Evolutionary conservation across 345 rosid species (phyloP), one percentile per base, ranked within the genome.

Genomic region (Salix suchowensis): DNA sequence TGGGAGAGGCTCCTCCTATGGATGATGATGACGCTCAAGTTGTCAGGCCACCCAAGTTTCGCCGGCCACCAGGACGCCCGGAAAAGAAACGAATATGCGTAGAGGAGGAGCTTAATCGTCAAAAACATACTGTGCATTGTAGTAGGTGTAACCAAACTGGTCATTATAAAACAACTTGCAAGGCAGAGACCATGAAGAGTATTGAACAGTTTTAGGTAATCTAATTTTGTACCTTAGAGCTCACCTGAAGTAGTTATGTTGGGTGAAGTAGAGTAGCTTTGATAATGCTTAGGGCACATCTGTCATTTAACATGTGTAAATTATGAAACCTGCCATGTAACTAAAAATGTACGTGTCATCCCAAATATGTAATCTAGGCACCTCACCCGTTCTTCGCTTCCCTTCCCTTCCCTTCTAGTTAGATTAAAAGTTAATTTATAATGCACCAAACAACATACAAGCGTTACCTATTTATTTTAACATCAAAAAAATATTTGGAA

Each of bases 121-220:
- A 86, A 70, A 89, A 86, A 68, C 90, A 86, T 60, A 80, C 85
- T 1, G 89, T 88, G 66, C 91, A 85, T 61, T 89, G 91, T 76
- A 85, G 89, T 65, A 78, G 82, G 24, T 86, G 91, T 67, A 84
- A 86, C 84, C 87, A 85, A 79, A 88, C 86, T 5, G 88, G 91
- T 12, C 88, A 89, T 78, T 88, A 87, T 46, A 87, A 82, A 82
- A 87, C 90, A 69, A 87, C 92, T 37, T 89, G 88, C 88, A 89
- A 89, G 76, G 88, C 86, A 3, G 78, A 84, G 61, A 58, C 12
- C 28, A 44, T 80, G 69, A 83, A 76, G 37, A 44, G 81, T 7
- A 79, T 86, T 32, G 77, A 83, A 82, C 88, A 86, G 81, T 85
- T 82, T 81, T 84, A 80, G 81, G 72, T 48, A 30, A 12, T 12